Base-by-base conservation (phyloP, 768 basidiomycete genomes). In the Boletellus ananas region DNA sequence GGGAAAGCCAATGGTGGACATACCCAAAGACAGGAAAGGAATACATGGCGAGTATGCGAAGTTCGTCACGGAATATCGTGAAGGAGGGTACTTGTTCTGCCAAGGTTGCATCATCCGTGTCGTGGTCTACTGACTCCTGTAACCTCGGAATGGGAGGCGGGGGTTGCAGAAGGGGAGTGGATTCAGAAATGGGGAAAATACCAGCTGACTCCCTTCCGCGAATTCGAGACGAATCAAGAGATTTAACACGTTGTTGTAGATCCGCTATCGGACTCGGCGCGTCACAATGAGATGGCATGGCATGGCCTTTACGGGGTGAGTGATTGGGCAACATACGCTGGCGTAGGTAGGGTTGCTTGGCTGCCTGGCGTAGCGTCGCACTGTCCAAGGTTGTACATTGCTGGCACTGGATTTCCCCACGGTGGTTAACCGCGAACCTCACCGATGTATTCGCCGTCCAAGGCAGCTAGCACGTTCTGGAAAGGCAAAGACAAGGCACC, bases 11-110 rank as follows among this genome's bases (percentile, higher is more conserved):
- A 44, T 33, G n/a, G 13, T 6, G 16, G 23, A 73, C 80, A 50
- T 54, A 90, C 90, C 79, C 79, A 52, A 85, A 83, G 31, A 90
- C 80, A 5, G 88, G 88, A 16, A 87, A 61, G 3, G 87, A 78
- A 63, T 87, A 92, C 62, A 74, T 74, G 3, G 74, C 49, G 16
- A 90, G 73, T 35, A 84, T 79, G 3, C 65, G 59, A 0, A 82
- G 60, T 58, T 92, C 89, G 49, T 88, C 80, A 60, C 74, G 73
- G 50, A 80, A 75, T 59, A 75, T 61, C 27, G 66, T 70, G 3
- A 68, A 38, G 29, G 59, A 51, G 21, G 55, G 48, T 3, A 40
- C 29, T 8, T 58, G 52, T 14, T 67, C 58, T 21, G 66, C 62
- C 16, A 42, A 41, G 31, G 25, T 7, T 6, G 17, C 1, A 16